These are phyloP conservation scores for Tolypocladium capitatum DNA, from an alignment of 2,329 filamentous ascomycete species.

Conservation along the genomic window DNA sequence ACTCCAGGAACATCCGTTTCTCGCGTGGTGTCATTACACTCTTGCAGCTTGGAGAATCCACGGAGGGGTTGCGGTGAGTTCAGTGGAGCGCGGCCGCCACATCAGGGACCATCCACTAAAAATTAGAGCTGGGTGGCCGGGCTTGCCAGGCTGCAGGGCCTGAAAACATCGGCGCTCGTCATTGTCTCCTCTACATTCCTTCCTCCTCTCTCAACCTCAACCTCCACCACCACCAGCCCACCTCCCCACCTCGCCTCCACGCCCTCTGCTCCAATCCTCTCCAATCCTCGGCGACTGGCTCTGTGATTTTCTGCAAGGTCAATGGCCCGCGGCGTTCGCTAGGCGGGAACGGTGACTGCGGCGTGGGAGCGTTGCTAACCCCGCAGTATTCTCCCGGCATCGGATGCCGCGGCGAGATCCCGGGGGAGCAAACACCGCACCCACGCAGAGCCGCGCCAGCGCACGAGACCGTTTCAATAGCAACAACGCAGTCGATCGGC, in stretches of 20 bases:
- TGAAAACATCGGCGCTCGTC: conserved; percentile 1
- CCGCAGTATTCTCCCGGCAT: conserved; percentile 33
- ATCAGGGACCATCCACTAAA: neutral
- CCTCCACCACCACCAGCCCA: neutral
- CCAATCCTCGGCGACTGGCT: conserved; percentile 2
- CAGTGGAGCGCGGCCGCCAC: neutral
- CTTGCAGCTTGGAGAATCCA: neutral
- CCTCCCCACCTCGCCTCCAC: conserved; percentile 1
- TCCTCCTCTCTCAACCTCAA: neutral
- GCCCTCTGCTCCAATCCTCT: neutral
- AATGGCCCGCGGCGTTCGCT: conserved; percentile 46
- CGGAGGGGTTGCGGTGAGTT: neutral
- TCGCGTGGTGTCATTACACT: neutral
- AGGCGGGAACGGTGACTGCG: conserved; percentile 42
- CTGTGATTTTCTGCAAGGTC: conserved; percentile 20
- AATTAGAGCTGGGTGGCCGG: neutral
- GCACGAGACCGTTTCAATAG: neutral
- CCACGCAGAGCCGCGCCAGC: neutral
- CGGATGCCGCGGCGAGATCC: conserved; percentile 4
- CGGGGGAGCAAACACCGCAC: neutral
- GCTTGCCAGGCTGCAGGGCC: neutral
- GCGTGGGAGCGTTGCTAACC: conserved; percentile 36
- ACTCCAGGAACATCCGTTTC: neutral
- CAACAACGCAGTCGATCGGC: neutral
- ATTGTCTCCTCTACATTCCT: conserved; percentile 1